These are phyloP conservation scores for Chlamydomonas asymmetrica DNA, from an alignment of 139 green algal species.

Conservation along the genomic window DNA sequence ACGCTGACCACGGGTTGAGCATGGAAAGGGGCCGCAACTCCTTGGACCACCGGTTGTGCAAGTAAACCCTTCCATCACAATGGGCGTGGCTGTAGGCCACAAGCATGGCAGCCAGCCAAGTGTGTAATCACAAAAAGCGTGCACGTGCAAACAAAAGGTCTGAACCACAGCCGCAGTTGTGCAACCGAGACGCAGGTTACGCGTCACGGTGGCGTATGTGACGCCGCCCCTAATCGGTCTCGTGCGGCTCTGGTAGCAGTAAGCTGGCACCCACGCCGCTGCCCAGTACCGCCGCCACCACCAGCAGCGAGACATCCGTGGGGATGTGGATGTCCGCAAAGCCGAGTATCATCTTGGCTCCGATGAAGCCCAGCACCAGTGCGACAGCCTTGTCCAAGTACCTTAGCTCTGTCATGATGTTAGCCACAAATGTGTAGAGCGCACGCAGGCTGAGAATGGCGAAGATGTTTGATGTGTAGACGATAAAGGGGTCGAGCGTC, in stretches of 20 bases:
- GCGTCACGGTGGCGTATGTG: no score
- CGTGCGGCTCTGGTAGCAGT: slow-evolving; percentile 36
- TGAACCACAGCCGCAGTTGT: no score
- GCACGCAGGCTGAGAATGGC: slow-evolving; percentile 82
- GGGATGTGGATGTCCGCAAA: slow-evolving; percentile 73
- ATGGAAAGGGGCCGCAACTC: no score
- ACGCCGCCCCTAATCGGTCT: no score
- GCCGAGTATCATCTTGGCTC: slow-evolving; percentile 80
- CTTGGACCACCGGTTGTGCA: no score
- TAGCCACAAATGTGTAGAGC: slow-evolving; percentile 72
- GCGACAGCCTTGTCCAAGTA: slow-evolving; percentile 88
- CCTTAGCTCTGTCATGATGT: slow-evolving; percentile 55
- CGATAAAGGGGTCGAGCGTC: slow-evolving; percentile 95
- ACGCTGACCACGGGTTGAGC: no score
- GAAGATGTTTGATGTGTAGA: slow-evolving; percentile 96
- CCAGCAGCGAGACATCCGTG: slow-evolving; percentile 71
- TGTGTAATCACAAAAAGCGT: no score
- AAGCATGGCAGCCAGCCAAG: no score
- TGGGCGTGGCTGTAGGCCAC: no score
- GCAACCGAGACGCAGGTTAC: no score
- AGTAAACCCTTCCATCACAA: no score
- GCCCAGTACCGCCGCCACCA: slow-evolving; percentile 72
- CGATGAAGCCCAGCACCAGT: slow-evolving; percentile 86
- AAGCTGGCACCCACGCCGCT: slow-evolving; percentile 76
- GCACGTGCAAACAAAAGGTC: no score